Evolutionary conservation across 2,329 filamentous ascomycete species (phyloP), one percentile per base, ranked within the genome.

Genomic region (Cytospora paraplurivora): DNA sequence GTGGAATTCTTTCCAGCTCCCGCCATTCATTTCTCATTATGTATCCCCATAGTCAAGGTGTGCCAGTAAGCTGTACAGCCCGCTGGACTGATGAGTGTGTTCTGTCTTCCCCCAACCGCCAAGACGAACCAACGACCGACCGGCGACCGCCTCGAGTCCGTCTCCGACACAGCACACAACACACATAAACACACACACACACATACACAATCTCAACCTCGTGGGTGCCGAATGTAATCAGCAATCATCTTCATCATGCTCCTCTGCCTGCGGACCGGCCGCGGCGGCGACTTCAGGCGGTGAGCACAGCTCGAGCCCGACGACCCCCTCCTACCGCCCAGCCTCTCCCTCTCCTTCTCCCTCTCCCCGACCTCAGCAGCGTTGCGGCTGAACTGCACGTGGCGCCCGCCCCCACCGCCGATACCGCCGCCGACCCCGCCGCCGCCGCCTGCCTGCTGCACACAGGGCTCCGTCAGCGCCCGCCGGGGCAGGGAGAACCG

Each of bases 221-320:
- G 38, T 7, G 58, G 56, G 12, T 50, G 63, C 17, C 63, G 61
- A 19, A 66, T 56, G 11, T 59, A 66, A 19, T 64, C 61, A 2
- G 52, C 37, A 12, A 66, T 59, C 21, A 62, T 49, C 56, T 59
- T 49, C 19, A 55, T 59, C 32, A 66, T 62, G 53, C 56, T 66
- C 53, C 57, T 66, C 21, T 59, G 61, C 8, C 56, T 66, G 35
- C 56, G 54, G 12, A 63, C 35, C n/a, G 61, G 47, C 19, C 61
- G 49, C 33, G 52, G 55, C 4, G 64, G 64, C 12, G 64, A 66
- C 53, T 61, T 62, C 49, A 59, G 51, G 17, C 32, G 49, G 33
- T 17, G 47, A 11, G 56, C 59, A 57, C 61, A 63, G 49, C 41
- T 61, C n/a, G 56, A 52, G 10, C 56, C 54, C 13, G 64, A 66